These are phyloP conservation scores for Scutellaria galericulata DNA, from an alignment of 257 asterid genomes.

Conservation along the genomic window DNA sequence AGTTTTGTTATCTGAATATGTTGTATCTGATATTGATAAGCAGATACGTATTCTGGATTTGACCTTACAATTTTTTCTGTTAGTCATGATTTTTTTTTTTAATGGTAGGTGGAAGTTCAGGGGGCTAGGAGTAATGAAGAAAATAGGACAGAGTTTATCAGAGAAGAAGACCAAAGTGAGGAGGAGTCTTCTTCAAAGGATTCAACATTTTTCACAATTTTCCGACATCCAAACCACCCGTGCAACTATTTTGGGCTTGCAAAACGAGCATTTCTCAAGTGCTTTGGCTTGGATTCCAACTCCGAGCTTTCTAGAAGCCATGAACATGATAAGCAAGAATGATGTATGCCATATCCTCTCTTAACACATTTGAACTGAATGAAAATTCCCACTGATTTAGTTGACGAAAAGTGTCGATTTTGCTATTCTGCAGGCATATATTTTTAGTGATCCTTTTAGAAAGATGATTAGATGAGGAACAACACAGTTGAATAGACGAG, in stretches of 20 bases:
- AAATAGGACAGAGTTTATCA: constrained; percentile 31
- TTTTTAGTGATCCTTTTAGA: not conserved
- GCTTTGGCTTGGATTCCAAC: constrained; percentile 60
- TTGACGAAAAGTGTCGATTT: constrained; percentile 10
- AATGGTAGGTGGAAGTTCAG: constrained; percentile 44
- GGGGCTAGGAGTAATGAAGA: constrained; percentile 40
- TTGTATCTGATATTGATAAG: not conserved
- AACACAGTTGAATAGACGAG: constrained; percentile 27
- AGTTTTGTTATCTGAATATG: not conserved
- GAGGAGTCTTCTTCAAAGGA: constrained; percentile 50
- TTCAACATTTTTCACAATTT: constrained; percentile 30
- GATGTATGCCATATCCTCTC: constrained; percentile 27
- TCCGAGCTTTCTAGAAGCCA: constrained; percentile 35
- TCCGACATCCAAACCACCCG: constrained; percentile 53
- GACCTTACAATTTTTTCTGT: not conserved
- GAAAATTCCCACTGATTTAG: not conserved
- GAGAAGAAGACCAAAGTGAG: constrained; percentile 43
- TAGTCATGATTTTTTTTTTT: constrained; percentile 15
- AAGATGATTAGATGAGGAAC: constrained; percentile 21
- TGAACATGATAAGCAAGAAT: constrained; percentile 49
- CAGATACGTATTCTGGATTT: not conserved
- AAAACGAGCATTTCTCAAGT: constrained; percentile 61
- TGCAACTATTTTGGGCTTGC: constrained; percentile 56
- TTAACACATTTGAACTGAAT: too few species aligned
- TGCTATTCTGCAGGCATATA: constrained; percentile 20